phyloP scores from a whole-genome alignment of 2,329 filamentous ascomycete genomes.

The Dendryphion nanum region DNA sequence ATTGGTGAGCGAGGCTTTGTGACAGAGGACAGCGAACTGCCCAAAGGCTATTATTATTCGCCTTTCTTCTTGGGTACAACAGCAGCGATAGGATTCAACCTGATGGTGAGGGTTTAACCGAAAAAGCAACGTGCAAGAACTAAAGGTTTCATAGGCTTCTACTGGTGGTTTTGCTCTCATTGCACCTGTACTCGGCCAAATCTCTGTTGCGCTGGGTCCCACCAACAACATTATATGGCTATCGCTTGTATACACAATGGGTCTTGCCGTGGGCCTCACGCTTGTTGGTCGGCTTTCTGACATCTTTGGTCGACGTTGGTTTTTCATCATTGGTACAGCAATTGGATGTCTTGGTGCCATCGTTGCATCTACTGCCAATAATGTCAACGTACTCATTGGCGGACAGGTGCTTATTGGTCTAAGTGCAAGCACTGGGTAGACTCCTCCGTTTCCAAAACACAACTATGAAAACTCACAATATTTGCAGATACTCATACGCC shows the following conservation, averaged over 20 bases:
- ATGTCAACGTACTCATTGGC: constrained; percentile 8
- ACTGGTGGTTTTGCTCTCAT: constrained; percentile 12
- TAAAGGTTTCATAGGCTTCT: constrained; percentile 4
- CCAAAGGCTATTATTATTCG: constrained; percentile 40
- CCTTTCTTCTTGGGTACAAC: constrained; percentile 42
- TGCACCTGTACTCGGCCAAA: constrained; percentile 9
- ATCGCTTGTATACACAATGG: constrained; percentile 13
- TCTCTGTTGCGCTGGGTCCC: constrained; percentile 6
- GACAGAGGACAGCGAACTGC: constrained; percentile 39
- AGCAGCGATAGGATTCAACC: constrained; percentile 10
- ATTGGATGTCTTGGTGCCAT: constrained; percentile 15
- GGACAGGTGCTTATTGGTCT: constrained; percentile 10
- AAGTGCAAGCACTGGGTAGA: constrained; percentile 9
- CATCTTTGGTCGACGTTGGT: constrained; percentile 32
- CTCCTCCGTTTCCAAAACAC: no score
- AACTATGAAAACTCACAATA: no score
- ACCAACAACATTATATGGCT: constrained; percentile 13
- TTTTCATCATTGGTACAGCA: constrained; percentile 28
- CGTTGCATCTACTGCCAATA: constrained; percentile 7
- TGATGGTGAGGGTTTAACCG: constrained; percentile 5
- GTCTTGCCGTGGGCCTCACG: constrained; percentile 10
- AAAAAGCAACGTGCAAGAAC: not conserved
- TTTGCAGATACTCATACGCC: constrained; percentile 15
- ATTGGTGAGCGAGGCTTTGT: constrained; percentile 40
- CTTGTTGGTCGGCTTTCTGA: constrained; percentile 17